These are phyloP conservation scores for Pythium folliculosum DNA, from an alignment of 352 stramenopile genomes.

Conservation along the genomic window DNA sequence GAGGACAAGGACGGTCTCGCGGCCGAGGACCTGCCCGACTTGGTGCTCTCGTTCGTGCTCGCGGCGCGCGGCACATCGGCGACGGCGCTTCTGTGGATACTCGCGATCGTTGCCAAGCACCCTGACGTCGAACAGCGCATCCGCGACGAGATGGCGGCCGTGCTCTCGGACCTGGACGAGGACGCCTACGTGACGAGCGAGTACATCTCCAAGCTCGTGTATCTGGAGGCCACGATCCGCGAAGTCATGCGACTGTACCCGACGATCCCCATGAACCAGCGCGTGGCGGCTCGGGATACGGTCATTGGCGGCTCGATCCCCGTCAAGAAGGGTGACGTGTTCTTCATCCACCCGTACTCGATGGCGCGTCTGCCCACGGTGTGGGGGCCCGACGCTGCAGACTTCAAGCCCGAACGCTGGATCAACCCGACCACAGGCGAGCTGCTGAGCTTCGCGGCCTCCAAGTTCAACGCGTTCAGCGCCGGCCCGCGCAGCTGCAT, in stretches of 20 bases:
- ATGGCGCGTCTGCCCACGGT: constrained; percentile 33
- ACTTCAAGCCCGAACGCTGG: constrained; percentile 77
- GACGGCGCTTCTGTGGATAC: constrained; percentile 62
- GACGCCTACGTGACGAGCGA: constrained; percentile 42
- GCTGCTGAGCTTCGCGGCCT: constrained; percentile 3
- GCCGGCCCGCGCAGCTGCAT: constrained; percentile 46
- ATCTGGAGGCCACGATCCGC: constrained; percentile 57
- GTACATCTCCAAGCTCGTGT: constrained; percentile 53
- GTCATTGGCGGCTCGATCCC: constrained; percentile 29
- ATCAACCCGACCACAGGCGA: constrained; percentile 32
- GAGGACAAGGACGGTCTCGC: neutral
- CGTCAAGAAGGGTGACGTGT: neutral
- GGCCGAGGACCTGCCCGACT: neutral
- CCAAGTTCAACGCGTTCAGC: constrained; percentile 43
- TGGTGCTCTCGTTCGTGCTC: constrained; percentile 43
- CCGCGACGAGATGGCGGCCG: constrained; percentile 41
- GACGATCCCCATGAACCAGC: constrained; percentile 55
- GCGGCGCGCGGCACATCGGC: constrained; percentile 79
- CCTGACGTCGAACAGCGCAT: constrained; percentile 51
- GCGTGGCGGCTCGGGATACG: constrained; percentile 58
- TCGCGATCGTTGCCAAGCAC: constrained; percentile 66
- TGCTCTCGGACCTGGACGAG: constrained; percentile 31
- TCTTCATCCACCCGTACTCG: constrained; percentile 23
- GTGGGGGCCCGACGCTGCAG: constrained; percentile 17
- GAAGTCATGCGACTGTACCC: constrained; percentile 72